Percentiles rank a stretch among this genome's conserved stretches.
phyloP scores from a whole-genome alignment of 257 asterid genomes.

The Phtheirospermum japonicum region DNA sequence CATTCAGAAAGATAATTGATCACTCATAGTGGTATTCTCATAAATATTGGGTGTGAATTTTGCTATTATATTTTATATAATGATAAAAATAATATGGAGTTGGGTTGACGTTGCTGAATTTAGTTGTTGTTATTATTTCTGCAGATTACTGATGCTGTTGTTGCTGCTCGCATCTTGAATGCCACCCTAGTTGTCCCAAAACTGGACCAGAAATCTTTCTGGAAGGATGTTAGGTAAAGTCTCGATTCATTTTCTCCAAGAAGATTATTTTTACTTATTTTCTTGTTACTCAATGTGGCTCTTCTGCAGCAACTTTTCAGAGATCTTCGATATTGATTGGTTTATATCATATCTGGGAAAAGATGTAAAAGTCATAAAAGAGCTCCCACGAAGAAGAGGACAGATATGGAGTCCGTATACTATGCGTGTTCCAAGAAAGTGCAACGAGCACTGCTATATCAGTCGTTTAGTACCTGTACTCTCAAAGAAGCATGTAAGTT shows the following conservation, averaged over 20 bases:
- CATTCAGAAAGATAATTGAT: constrained; percentile 4
- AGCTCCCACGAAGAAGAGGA: constrained; percentile 79
- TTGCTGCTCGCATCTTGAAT: constrained; percentile 96
- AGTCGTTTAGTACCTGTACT: constrained; percentile 80
- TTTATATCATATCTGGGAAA: constrained; percentile 66
- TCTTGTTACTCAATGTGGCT: constrained; percentile 29
- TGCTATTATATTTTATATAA: too few species aligned
- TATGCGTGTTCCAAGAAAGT: constrained; percentile 94
- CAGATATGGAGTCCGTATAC: constrained; percentile 69
- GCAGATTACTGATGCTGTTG: constrained; percentile 96
- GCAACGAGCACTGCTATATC: constrained; percentile 75
- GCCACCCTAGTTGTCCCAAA: constrained; percentile 90
- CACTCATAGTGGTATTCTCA: too few species aligned
- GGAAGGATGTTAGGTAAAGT: constrained; percentile 90
- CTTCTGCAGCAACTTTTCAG: constrained; percentile 84
- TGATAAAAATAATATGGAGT: constrained; percentile 3
- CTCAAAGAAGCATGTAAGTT: constrained; percentile 73
- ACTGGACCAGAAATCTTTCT: constrained; percentile 86
- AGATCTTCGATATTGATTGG: constrained; percentile 83
- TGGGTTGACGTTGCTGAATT: constrained; percentile 23
- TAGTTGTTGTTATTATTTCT: constrained; percentile 20
- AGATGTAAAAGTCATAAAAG: constrained; percentile 76
- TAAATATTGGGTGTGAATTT: too few species aligned
- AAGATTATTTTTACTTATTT: constrained; percentile 15
- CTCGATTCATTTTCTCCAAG: constrained; percentile 17